Percentiles rank a stretch among this genome's conserved stretches.
Conservation (phyloP, 148 eudicot species). For the Mesembryanthemum crystallinum region DNA sequence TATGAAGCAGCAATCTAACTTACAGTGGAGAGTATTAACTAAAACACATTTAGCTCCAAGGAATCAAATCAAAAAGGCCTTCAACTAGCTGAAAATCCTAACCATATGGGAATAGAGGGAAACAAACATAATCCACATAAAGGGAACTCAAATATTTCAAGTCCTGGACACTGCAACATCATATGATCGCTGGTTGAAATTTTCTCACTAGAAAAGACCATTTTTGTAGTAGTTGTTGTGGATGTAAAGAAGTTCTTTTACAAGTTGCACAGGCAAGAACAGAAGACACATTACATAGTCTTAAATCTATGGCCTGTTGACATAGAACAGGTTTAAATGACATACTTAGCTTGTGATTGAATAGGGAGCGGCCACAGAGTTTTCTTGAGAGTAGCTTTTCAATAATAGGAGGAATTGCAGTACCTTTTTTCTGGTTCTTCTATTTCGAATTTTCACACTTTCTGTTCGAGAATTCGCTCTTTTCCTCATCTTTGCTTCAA, state of each 20-base stretch:
- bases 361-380: not conserved
- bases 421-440: constrained; percentile 78
- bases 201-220: too few relatives aligned
- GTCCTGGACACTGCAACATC: too few relatives aligned
- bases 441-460: constrained; percentile 64
- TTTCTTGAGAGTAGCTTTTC: not conserved
- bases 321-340: not conserved
- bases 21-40: not conserved
- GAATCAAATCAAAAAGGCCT: not conserved
- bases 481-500: constrained; percentile 59
- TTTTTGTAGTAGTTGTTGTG: too few relatives aligned
- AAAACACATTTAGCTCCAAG: not conserved
- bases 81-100: too few relatives aligned
- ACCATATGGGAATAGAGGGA: too few relatives aligned
- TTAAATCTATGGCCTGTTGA: not conserved
- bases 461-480: constrained; percentile 57
- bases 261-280: not conserved
- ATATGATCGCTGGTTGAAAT: too few relatives aligned
- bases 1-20: not conserved
- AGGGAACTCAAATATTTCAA: too few relatives aligned
- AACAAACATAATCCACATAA: too few relatives aligned
- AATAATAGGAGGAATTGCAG: not conserved
- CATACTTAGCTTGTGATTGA: not conserved
- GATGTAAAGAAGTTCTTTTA: not conserved
- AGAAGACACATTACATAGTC: not conserved